Evolutionary conservation across 495 filamentous ascomycete species (phyloP), one percentile per base, ranked within the genome.

Genomic region (Aspergillus haitiensis): DNA sequence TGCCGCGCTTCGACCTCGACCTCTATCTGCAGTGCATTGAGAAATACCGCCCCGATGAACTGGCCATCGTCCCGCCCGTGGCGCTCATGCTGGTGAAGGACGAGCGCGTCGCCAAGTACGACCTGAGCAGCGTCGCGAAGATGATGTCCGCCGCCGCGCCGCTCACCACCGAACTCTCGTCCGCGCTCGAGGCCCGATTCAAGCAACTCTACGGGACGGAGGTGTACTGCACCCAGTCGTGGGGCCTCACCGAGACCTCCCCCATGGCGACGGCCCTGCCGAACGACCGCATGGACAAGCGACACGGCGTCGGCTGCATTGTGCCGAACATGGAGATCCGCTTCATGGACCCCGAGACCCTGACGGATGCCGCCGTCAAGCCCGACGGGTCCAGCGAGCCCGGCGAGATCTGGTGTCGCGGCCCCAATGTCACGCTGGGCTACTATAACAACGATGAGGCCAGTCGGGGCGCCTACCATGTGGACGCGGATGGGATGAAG

Each of bases 91-190:
- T 56, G 6, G 40, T 56, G 1, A 40, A 56, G 40, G 34, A 56
- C 13, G 9, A 40, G 2, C 21, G 35, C 1, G 40, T 56, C 2
- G 3, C 2, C 6, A 46, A 46, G 2, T 56, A 46, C 27, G 53
- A 56, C 27, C 53, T 46, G 1, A 32, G 40, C 13, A 42, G 34
- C 27, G 27, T 56, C 11, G 13, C n/a, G 2, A 11, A 15, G 9
- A 39, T 56, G 6, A 31, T 56, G 18, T 46, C 21, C 40, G 53
- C 53, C n/a, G 53, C 53, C 13, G 53, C 53, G 16, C 53, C 53
- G 39, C 40, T 56, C 4, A 56, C 34, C 5, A 31, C 7, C 2
- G 53, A 56, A 13, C 40, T 56, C 12, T 18, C 51, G 4, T 33
- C 31, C 39, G 53, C 53, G 21, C 40, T 56, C 21, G 53, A 56